Evolutionary conservation across 371 early-diverging fungal species (phyloP).

Genomic region (Conidiobolus incongruus): DNA sequence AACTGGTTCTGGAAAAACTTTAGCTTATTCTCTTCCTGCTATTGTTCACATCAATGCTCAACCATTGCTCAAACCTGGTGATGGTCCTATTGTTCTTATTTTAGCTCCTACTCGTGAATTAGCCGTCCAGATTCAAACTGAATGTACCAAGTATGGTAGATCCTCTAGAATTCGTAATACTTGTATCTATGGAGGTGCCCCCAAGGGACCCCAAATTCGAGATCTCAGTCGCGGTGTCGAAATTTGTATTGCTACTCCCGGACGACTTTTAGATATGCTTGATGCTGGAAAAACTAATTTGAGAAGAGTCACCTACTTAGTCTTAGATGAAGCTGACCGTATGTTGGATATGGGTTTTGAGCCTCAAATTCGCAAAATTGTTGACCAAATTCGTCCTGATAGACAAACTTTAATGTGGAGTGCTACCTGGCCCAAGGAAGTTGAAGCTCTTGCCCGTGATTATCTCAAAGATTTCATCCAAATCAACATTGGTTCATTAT

Average conservation of each 20-base stretch:
- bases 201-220: constrained; percentile 72
- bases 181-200: constrained; percentile 74
- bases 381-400: constrained; percentile 65
- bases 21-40: constrained; percentile 60
- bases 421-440: constrained; percentile 97
- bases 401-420: constrained; percentile 89
- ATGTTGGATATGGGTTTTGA: constrained; percentile 95
- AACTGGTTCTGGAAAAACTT: too few relatives aligned
- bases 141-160: constrained; percentile 57
- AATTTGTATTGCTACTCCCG: constrained; percentile 85
- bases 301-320: constrained; percentile 71
- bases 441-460: constrained; percentile 74
- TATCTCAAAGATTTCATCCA: constrained; percentile 95
- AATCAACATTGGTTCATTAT: constrained; percentile 95
- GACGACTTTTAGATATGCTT: constrained; percentile 89
- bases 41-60: constrained; percentile 74
- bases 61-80: constrained; percentile 14
- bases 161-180: constrained; percentile 28
- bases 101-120: constrained; percentile 79
- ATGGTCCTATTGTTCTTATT: constrained; percentile 49
- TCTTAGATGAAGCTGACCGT: constrained; percentile 88
- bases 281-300: constrained; percentile 72
- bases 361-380: constrained; percentile 86
- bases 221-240: constrained; percentile 62
- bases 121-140: constrained; percentile 66